Evolutionary conservation across 2,329 filamentous ascomycete genomes (phyloP).

Genomic region (Neurospora sp.): DNA sequence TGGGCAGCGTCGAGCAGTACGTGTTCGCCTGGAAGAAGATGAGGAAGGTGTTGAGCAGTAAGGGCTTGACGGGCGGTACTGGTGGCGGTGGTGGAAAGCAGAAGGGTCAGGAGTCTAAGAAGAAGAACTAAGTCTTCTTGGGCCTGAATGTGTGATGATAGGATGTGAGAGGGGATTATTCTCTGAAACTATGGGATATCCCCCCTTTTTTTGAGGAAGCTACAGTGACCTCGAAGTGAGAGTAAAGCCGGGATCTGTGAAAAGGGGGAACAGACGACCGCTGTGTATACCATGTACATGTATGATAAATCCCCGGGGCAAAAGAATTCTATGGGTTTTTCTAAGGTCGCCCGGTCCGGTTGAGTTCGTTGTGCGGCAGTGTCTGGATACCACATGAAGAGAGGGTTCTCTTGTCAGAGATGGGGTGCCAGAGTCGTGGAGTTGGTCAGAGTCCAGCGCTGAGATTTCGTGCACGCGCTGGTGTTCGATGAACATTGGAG

Average conservation of each 20-base stretch:
- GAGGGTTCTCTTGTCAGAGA: neutral
- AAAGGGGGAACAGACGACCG: neutral
- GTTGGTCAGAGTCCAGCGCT: neutral
- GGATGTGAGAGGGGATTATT: neutral
- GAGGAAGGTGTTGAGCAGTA: conserved; percentile 29
- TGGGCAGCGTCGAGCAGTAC: conserved; percentile 74
- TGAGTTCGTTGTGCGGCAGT: neutral
- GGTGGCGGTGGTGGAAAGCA: conserved; percentile 11
- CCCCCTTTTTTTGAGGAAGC: neutral
- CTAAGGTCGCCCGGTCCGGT: neutral
- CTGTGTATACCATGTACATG: neutral
- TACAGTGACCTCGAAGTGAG: neutral
- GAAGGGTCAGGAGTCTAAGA: conserved; percentile 9
- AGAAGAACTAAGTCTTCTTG: conserved; percentile 12
- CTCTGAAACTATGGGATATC: neutral
- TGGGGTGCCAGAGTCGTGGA: neutral
- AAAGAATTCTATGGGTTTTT: neutral
- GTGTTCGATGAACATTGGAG: neutral
- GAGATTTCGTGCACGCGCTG: neutral
- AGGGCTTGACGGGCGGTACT: conserved; percentile 6
- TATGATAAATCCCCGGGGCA: neutral
- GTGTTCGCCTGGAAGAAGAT: conserved; percentile 50
- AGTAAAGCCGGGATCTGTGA: neutral
- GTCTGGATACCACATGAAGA: neutral
- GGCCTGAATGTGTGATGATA: neutral